Percentiles rank a stretch among this genome's conserved stretches.
These are phyloP conservation scores for Carex scoparia DNA, from an alignment of 176 grass and related monocot genomes.

Conservation along the genomic window DNA sequence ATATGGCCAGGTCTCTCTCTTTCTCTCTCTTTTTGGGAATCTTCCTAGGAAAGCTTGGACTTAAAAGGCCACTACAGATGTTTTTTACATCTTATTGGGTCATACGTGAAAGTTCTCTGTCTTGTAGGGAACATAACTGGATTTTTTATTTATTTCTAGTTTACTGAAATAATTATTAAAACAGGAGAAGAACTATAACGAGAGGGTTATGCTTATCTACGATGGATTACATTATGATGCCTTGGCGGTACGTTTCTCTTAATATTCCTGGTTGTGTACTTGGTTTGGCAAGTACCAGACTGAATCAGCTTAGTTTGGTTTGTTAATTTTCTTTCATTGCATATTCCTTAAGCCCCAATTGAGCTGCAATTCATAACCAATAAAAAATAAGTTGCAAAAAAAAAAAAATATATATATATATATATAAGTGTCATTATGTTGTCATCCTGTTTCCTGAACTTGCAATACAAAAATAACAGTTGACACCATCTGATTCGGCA, in stretches of 20 bases:
- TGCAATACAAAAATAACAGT: slow-evolving; percentile 33
- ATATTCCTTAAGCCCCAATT: neutral
- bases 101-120: neutral
- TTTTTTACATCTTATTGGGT: neutral
- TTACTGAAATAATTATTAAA: slow-evolving; percentile 24
- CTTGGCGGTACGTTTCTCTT: slow-evolving; percentile 71
- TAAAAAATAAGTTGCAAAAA: neutral
- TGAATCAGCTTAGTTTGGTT: neutral
- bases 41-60: neutral
- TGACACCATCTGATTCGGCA: slow-evolving; percentile 80
- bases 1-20: slow-evolving; percentile 67
- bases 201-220: slow-evolving; percentile 94
- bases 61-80: neutral
- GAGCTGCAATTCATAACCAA: neutral
- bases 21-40: neutral
- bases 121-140: neutral
- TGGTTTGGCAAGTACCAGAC: neutral
- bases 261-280: neutral
- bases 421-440: slow-evolving; percentile 15
- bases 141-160: neutral
- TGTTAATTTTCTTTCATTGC: neutral
- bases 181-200: slow-evolving; percentile 69
- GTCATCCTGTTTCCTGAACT: neutral
- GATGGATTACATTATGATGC: slow-evolving; percentile 96
- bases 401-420: neutral